A percentile compares a stretch with the other conserved stretches of the same genome.
Evolutionary conservation across 2,329 filamentous ascomycete species (phyloP).

Genomic region (Didymella keratinophila): DNA sequence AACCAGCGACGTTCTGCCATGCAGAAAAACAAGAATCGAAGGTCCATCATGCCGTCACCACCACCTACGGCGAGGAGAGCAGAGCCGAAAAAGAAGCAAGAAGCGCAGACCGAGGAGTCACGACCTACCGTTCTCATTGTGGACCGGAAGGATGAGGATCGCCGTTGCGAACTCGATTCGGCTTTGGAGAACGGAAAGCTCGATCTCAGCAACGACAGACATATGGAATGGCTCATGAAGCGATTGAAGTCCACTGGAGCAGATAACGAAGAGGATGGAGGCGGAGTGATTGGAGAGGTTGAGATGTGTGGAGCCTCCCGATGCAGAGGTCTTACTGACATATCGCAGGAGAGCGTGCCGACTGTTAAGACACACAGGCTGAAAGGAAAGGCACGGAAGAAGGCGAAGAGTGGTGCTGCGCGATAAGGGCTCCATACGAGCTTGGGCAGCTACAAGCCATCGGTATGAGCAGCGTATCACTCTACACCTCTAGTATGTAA

Average conservation of each 20-base stretch:
- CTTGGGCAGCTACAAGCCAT: neutral
- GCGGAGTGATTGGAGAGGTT: neutral
- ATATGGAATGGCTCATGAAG: slow-evolving; percentile 6
- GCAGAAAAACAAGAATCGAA: slow-evolving; percentile 17
- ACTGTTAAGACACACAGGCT: neutral
- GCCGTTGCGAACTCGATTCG: slow-evolving; percentile 6
- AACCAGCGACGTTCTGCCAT: slow-evolving; percentile 14
- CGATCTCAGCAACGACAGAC: slow-evolving; percentile 4
- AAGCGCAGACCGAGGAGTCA: neutral
- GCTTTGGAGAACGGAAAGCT: slow-evolving; percentile 2
- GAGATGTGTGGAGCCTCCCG: neutral
- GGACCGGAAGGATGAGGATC: neutral
- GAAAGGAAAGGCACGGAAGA: slow-evolving; percentile 17
- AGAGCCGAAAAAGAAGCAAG: neutral
- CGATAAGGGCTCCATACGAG: neutral
- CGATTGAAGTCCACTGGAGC: neutral
- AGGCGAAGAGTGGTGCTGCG: neutral
- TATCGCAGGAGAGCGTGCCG: neutral
- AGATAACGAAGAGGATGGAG: neutral
- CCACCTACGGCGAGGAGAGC: slow-evolving; percentile 4
- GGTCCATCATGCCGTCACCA: slow-evolving; percentile 11
- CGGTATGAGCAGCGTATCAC: neutral
- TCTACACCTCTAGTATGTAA: neutral
- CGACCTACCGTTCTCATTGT: slow-evolving; percentile 1
- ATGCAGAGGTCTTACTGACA: neutral